Base-by-base conservation (phyloP, 495 filamentous ascomycete species). In the Aspergillus ellipticus region DNA sequence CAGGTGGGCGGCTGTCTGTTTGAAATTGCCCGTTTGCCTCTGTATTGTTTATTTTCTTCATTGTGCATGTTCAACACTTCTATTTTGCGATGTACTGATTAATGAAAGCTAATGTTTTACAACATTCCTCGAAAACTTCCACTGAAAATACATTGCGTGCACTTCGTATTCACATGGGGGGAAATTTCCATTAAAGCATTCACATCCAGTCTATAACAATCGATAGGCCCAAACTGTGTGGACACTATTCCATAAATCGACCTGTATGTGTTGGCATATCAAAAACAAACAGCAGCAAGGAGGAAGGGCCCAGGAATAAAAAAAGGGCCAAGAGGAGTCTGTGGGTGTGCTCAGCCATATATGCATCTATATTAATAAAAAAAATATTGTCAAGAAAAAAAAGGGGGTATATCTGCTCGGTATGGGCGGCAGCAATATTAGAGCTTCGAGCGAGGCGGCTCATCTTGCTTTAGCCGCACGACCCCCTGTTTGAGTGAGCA, bases 391-490 rank as follows among this genome's bases (percentile, higher is more conserved):
- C 19, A 48, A 29, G 0, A 24, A 29, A 15, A 20, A 24, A 17
- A 28, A 22, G 29, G 1, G 45, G 45, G 45, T 48, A 48, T 48
- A 48, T 26, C 15, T 16, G 9, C 17, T 31, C 15, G 24, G 49
- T n/a, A 17, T 13, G 33, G 8, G 46, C 31, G 9, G 19, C 29
- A 26, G 28, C 26, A 15, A 13, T 39, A 54, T 54, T 67, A 76
- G n/a, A 76, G 70, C 73, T 76, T 76, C 6, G 73, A 63, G 21
- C 65, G 52, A 54, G 71, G 67, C 10, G 66, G 66, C 51, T 75
- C 71, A 22, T 78, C 72, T 49, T 78, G 74, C 62, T 72, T 74
- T 55, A 78, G 65, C 21, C 74, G 69, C n/a, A 76, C 72, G 31
- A 78, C 74, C 17, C 74, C 74, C 74, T 77, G 47, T 56, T 55